Base-by-base conservation (phyloP, 2,329 filamentous ascomycete species). In the Hyphodiscus sp. region DNA sequence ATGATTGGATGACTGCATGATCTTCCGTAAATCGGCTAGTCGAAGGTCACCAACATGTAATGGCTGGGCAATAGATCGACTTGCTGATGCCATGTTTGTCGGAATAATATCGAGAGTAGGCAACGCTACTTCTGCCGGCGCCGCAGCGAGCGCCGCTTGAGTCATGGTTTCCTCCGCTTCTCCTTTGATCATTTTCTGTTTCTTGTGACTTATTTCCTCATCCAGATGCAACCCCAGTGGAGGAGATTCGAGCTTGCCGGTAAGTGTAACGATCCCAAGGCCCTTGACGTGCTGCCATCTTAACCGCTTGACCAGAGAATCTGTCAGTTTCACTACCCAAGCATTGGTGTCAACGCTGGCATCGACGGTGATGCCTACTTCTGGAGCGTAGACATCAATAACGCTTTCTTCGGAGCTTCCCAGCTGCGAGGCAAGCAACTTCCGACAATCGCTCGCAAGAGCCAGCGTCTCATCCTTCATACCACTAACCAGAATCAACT, bases 301-400 rank as follows among this genome's bases (percentile, higher is more conserved):
- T 55, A 99, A 78, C 62, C 87, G 87, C 70, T 89, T 89, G 55
- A 95, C 87, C 19, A 99, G 81, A 45, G 81, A 76, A 61, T 92
- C 89, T 47, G 89, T 91, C 18, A 99, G 79, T 70, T 91, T 95
- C 56, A 99, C 88, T 20, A 89, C 86, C 94, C 95, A 99, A 3
- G 94, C 91, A 68, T 97, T 96, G 5, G 92, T 97, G 68, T 99
- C 94, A 43, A 97, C 92, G 65, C 91, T 96, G 13, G 92, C 94
- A 69, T 99, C 86, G 43, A 99, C 79, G 15, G 78, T 75, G 33
- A 79, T 75, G 20, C 91, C 91, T n/a, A 89, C 75, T 10, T 74
- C 70, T 1, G 94, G 94, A 0, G 89, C 91, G 67, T 92, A 92
- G 5, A 99, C 89, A 58, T 91, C 85, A 38, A 83, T 54, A 4